phyloP scores from a whole-genome alignment of 805 yeast species.

The Priceomyces haplophilus region DNA sequence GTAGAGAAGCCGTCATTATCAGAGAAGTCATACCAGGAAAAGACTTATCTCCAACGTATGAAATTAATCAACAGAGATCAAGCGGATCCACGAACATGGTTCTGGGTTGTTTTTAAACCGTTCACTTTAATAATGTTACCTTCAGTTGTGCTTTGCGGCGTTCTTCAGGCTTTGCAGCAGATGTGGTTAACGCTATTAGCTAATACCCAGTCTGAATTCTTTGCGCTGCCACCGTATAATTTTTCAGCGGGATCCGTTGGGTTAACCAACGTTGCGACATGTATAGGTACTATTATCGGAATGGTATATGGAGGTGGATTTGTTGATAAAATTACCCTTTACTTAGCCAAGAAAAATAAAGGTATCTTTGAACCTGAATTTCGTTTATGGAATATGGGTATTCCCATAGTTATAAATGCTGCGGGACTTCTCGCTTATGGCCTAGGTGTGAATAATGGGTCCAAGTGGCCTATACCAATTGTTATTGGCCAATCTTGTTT shows the following conservation, averaged over 20 bases:
- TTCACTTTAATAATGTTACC: slow-evolving; percentile 35
- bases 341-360: slow-evolving; percentile 24
- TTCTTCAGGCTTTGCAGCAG: slow-evolving; percentile 47
- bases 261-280: slow-evolving; percentile 40
- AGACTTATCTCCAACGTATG: slow-evolving; percentile 34
- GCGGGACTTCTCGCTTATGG: slow-evolving; percentile 47
- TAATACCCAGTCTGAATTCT: slow-evolving; percentile 41
- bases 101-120: slow-evolving; percentile 38
- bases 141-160: slow-evolving; percentile 44
- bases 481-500: slow-evolving; percentile 44
- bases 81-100: slow-evolving; percentile 41
- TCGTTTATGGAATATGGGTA: slow-evolving; percentile 42
- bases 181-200: slow-evolving; percentile 47
- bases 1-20: too few species aligned
- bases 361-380: slow-evolving; percentile 47
- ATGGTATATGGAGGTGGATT: slow-evolving; percentile 44
- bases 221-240: slow-evolving; percentile 35
- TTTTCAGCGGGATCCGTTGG: slow-evolving; percentile 39
- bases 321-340: slow-evolving; percentile 37
- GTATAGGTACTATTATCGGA: slow-evolving; percentile 42
- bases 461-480: slow-evolving; percentile 43
- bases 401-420: slow-evolving; percentile 40
- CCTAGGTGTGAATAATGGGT: slow-evolving; percentile 31
- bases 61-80: slow-evolving; percentile 32
- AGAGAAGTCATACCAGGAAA: not conserved